These are phyloP conservation scores for Xylariales sp. DNA, from an alignment of 2,329 filamentous ascomycete species.

Conservation along the genomic window DNA sequence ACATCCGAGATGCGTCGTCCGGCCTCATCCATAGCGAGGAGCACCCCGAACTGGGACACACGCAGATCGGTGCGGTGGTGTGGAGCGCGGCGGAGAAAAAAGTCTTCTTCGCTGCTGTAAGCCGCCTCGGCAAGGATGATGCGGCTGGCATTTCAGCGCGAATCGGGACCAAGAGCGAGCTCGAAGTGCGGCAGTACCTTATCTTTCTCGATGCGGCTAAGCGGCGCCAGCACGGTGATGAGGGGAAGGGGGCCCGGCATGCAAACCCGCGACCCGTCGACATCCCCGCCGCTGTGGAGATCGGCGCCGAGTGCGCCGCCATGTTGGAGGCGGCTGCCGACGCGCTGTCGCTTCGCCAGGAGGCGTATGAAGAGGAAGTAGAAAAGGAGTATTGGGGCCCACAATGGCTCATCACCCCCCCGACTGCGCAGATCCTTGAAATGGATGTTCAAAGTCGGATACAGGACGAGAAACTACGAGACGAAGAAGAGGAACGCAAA, in stretches of 20 bases:
- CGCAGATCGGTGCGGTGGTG: conserved; percentile 74
- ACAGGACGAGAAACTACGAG: neutral
- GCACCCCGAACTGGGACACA: conserved; percentile 49
- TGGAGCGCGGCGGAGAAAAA: conserved; percentile 82
- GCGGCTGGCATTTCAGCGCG: conserved; percentile 69
- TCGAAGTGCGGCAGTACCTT: conserved; percentile 80
- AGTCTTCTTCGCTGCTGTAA: conserved; percentile 73
- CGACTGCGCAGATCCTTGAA: conserved; percentile 49
- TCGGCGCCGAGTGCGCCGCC: conserved; percentile 72
- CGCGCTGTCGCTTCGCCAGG: conserved; percentile 71
- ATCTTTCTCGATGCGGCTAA: conserved; percentile 66
- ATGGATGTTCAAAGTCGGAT: conserved; percentile 40
- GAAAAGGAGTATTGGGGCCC: conserved; percentile 72
- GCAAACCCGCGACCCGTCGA: conserved; percentile 61
- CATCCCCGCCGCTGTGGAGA: conserved; percentile 77
- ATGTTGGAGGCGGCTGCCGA: conserved; percentile 77
- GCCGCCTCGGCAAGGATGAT: conserved; percentile 72
- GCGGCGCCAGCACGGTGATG: conserved; percentile 53
- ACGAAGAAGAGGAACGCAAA: neutral
- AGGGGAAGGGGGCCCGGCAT: conserved; percentile 45
- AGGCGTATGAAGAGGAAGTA: conserved; percentile 67
- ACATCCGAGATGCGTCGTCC: conserved; percentile 65
- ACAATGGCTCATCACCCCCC: conserved; percentile 72
- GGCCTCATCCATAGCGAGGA: conserved; percentile 50
- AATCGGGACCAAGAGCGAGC: conserved; percentile 76